phyloP scores from a whole-genome alignment of 768 basidiomycete species.

The Kwoniella heveanensis region DNA sequence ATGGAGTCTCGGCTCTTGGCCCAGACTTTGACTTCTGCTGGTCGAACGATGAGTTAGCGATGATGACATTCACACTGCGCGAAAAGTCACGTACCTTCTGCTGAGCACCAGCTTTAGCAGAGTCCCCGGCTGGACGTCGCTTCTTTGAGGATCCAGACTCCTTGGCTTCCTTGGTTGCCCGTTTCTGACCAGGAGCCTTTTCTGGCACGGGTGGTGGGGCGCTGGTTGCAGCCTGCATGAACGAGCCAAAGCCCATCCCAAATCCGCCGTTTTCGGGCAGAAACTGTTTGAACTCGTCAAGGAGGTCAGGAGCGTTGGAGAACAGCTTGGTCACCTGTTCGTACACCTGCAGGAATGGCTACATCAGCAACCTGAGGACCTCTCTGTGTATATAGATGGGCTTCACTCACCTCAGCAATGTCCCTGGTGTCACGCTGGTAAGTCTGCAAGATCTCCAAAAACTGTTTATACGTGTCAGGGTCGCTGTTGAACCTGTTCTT shows the following conservation, averaged over 20 bases:
- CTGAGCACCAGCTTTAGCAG: constrained; percentile 32
- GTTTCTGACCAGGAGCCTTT: constrained; percentile 28
- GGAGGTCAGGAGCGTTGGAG: constrained; percentile 55
- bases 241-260: constrained; percentile 43
- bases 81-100: constrained; percentile 28
- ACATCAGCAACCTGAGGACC: not conserved
- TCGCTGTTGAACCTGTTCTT: constrained; percentile 86
- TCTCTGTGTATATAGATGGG: not conserved
- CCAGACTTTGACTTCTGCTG: constrained; percentile 47
- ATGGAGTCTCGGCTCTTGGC: constrained; percentile 46
- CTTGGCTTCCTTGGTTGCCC: constrained; percentile 33
- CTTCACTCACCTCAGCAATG: constrained; percentile 61
- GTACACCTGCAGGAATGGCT: constrained; percentile 47
- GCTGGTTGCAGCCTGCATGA: constrained; percentile 33
- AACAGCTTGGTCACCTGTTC: constrained; percentile 57
- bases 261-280: constrained; percentile 51
- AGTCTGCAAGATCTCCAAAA: constrained; percentile 60
- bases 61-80: not conserved
- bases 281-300: constrained; percentile 58
- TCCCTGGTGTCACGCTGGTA: constrained; percentile 63
- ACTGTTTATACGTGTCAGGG: constrained; percentile 70
- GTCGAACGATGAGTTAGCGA: constrained; percentile 12
- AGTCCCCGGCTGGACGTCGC: constrained; percentile 34
- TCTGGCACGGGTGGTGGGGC: constrained; percentile 14
- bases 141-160: constrained; percentile 39